These are phyloP conservation scores for Pseudoscleropodium purum DNA, from an alignment of 225 moss, liverwort and hornwort species.

Conservation along the genomic window DNA sequence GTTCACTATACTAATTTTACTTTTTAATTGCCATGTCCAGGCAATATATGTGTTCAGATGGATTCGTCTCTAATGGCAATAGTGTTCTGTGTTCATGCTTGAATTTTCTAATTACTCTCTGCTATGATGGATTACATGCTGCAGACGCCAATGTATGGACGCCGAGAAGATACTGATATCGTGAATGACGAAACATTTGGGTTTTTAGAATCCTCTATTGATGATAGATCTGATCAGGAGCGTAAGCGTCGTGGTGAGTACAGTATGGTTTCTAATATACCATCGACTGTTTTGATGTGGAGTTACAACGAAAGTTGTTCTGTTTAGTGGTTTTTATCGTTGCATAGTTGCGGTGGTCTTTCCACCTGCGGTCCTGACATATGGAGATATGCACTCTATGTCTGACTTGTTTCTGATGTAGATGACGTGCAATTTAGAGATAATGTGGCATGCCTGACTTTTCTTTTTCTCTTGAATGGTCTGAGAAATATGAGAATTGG, in stretches of 20 bases:
- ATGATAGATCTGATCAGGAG: slow-evolving; percentile 87
- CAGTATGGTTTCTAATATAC: background rate
- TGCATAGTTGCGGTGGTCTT: background rate
- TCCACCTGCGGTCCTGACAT: background rate
- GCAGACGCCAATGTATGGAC: slow-evolving; percentile 68
- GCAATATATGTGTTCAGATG: background rate
- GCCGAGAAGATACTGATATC: slow-evolving; percentile 85
- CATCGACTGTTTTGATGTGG: background rate
- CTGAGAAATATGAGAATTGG: background rate
- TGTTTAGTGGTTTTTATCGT: background rate
- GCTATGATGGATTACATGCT: background rate
- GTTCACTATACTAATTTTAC: background rate
- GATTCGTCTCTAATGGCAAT: background rate
- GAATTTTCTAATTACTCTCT: background rate
- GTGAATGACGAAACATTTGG: slow-evolving; percentile 99
- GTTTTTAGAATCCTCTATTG: slow-evolving; percentile 50
- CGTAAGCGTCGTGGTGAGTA: slow-evolving; percentile 86
- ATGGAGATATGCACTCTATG: background rate
- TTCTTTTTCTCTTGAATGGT: background rate
- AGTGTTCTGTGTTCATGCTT: background rate
- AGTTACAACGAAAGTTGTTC: background rate
- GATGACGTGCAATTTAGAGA: background rate
- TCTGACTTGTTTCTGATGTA: background rate
- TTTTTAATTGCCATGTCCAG: background rate
- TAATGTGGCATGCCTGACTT: background rate